Evolutionary conservation across 139 green algal species (phyloP).

Genomic region (Pleodorina starrii): DNA sequence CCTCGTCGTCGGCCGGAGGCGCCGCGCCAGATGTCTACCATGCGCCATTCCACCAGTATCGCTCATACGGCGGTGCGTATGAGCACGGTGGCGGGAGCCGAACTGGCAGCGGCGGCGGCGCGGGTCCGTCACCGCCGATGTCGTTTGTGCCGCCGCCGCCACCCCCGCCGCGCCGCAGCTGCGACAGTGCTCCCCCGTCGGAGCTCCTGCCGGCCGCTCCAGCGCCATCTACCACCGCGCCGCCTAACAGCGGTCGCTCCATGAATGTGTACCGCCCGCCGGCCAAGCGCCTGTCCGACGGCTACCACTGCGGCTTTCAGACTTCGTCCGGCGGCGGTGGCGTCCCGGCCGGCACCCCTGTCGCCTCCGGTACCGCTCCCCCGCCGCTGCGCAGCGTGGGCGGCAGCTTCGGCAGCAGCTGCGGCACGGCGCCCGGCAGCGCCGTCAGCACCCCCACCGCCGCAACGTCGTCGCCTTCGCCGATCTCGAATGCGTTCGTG

Average conservation of each 20-base stretch:
- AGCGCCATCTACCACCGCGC: neutral
- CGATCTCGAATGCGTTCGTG: neutral
- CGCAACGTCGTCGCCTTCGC: neutral
- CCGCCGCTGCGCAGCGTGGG: neutral
- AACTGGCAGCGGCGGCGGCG: neutral
- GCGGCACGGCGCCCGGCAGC: neutral
- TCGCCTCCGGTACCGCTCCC: neutral
- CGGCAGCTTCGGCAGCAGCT: slow-evolving; percentile 9
- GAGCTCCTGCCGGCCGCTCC: neutral
- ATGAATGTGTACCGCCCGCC: slow-evolving; percentile 41
- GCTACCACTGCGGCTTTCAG: neutral
- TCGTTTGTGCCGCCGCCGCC: neutral
- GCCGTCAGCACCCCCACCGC: slow-evolving; percentile 12
- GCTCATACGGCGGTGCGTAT: slow-evolving; percentile 17
- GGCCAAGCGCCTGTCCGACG: slow-evolving; percentile 21
- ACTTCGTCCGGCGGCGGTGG: neutral
- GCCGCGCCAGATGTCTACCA: neutral
- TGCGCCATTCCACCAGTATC: neutral
- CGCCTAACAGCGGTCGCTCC: neutral
- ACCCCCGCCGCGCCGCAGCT: slow-evolving; percentile 24
- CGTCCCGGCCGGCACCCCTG: neutral
- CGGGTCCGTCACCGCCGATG: neutral
- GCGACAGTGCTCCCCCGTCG: neutral
- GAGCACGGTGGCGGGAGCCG: neutral
- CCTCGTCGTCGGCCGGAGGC: neutral